phyloP scores from a whole-genome alignment of 768 basidiomycete species.

The Amanita rubescens region DNA sequence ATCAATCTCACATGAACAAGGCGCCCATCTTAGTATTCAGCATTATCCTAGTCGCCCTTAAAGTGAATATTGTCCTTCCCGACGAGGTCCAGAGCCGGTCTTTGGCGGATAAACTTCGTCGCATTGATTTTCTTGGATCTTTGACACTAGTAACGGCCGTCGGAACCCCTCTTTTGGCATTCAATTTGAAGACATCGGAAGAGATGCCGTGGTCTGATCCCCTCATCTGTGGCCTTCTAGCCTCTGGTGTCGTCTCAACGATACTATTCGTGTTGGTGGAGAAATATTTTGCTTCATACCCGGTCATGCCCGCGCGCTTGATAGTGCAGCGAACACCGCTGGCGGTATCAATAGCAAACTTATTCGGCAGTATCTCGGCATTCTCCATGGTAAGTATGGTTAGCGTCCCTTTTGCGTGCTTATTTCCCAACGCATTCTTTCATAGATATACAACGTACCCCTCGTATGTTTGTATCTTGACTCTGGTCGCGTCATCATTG shows the following conservation, averaged over 20 bases:
- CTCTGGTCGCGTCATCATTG: constrained; percentile 6
- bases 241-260: constrained; percentile 45
- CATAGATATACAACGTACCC: constrained; percentile 79
- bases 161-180: constrained; percentile 66
- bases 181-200: constrained; percentile 73
- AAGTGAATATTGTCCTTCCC: constrained; percentile 76
- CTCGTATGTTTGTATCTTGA: constrained; percentile 39
- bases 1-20: constrained; percentile 28
- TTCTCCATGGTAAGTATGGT: constrained; percentile 62
- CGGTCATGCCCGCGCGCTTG: constrained; percentile 84
- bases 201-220: constrained; percentile 73
- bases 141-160: constrained; percentile 68
- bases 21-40: constrained; percentile 72
- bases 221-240: constrained; percentile 58
- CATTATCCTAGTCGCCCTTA: constrained; percentile 59
- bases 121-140: constrained; percentile 83
- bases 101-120: constrained; percentile 55
- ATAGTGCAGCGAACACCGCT: constrained; percentile 74
- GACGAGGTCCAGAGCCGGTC: constrained; percentile 53
- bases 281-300: constrained; percentile 67
- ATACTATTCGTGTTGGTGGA: constrained; percentile 72
- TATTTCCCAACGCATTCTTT: constrained; percentile 9
- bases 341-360: constrained; percentile 73
- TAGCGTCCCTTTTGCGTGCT: constrained; percentile 1
- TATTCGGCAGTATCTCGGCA: constrained; percentile 68